Base-by-base conservation (phyloP, 2,329 filamentous ascomycete genomes). In the Claviceps citrina region DNA sequence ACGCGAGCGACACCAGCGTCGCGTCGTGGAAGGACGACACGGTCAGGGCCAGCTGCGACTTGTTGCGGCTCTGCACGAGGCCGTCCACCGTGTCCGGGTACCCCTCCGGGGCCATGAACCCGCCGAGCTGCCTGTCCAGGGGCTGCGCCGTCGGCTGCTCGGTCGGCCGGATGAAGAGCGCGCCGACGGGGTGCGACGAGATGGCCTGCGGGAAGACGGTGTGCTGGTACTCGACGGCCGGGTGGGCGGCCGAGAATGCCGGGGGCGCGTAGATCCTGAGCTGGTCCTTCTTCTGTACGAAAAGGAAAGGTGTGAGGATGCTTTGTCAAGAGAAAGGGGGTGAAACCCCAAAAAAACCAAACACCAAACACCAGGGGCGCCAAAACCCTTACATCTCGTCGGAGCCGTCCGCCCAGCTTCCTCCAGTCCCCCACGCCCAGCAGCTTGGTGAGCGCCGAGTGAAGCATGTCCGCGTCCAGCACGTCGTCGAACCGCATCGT, bases 11-110 rank as follows among this genome's bases (percentile, higher is more conserved):
- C 1, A 74, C 53, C 0, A 73, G 48, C 0, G 70, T 74, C 0
- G 66, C 64, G 42, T 75, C 64, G 3, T 47, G 48, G 47, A 74
- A 73, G 0, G 61, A 61, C 4, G 63, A 59, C 28, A 73, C 54
- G 42, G 68, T 64, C 4, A 73, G 51, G 4, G 60, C 58, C 4
- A 73, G 49, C 47, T 66, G 64, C 1, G 68, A 67, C 18, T 47
- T 53, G 47, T 70, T 66, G 3, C n/a, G n/a, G n/a, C 49, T 45
- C 33, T 53, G 47, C 9, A 67, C 34, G 44, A 63, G 66, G 40
- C 68, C 65, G 1, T 58, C 50, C 0, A 67, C 46, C 3, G 46
- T 55, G 9, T 32, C 38, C 9, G 31, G 37, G 16, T 34, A 38
- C 3, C 27, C 31, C 2, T 31, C 31, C 3, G 37, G 36, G 6